Evolutionary conservation across 352 stramenopile genomes (phyloP).

Genomic region (Vaucheria bursata): DNA sequence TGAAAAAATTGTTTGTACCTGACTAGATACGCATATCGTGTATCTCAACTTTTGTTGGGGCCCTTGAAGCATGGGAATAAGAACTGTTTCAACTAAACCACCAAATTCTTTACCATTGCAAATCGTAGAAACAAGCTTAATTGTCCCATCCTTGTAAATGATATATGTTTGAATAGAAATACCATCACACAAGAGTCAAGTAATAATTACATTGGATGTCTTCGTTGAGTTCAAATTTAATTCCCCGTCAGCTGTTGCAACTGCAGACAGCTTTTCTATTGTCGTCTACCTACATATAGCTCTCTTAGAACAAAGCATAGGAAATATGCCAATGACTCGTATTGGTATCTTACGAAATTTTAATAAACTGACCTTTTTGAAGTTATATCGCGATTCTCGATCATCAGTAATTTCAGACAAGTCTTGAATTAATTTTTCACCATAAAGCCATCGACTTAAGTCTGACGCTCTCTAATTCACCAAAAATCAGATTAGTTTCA

Average conservation of each 20-base stretch:
- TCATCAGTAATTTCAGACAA: neutral
- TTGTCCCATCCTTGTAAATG: conserved; percentile 31
- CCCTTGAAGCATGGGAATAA: conserved; percentile 48
- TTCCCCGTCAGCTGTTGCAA: conserved; percentile 27
- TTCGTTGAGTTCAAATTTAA: conserved; percentile 24
- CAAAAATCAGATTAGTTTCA: neutral
- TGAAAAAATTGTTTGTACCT: too few relatives aligned
- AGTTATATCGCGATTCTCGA: neutral
- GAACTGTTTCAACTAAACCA: conserved; percentile 41
- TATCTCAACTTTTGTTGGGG: conserved; percentile 35
- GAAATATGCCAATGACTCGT: neutral
- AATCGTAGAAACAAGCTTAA: conserved; percentile 42
- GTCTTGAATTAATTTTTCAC: neutral
- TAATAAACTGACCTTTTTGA: neutral
- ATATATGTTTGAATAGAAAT: conserved; percentile 2
- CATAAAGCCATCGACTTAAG: conserved; percentile 26
- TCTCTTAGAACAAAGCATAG: neutral
- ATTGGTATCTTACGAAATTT: neutral
- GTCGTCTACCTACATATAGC: conserved; percentile 11
- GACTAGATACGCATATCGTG: conserved; percentile 47
- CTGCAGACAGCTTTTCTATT: neutral
- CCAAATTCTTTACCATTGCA: conserved; percentile 29
- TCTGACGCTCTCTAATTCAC: conserved; percentile 9
- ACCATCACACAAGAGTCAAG: neutral
- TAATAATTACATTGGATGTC: conserved; percentile 3